phyloP scores from a whole-genome alignment of 306 rosid species.

The Luffa aegyptiaca region DNA sequence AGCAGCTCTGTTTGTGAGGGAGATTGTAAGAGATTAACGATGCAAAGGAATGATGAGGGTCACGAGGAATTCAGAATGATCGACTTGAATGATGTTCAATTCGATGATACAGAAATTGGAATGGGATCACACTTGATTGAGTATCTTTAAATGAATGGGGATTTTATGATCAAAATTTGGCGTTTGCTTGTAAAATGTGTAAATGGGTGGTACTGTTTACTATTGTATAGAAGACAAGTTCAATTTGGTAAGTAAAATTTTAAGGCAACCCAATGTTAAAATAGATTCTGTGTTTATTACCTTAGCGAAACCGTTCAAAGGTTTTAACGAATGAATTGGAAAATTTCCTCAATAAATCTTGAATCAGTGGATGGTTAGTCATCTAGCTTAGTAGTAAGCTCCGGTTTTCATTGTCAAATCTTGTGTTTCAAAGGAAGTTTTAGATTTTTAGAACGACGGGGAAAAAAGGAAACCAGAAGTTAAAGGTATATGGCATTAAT shows the following conservation, averaged over 20 bases:
- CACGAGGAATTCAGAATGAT: slow-evolving; percentile 25
- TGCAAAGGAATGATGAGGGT: slow-evolving; percentile 21
- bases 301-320: not conserved
- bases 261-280: not conserved
- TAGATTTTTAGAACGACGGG: too few relatives aligned
- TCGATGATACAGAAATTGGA: not conserved
- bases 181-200: not conserved
- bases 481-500: too few relatives aligned
- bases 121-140: not conserved
- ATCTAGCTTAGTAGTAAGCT: too few relatives aligned
- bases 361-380: too few relatives aligned
- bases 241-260: not conserved
- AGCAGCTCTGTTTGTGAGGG: slow-evolving; percentile 30
- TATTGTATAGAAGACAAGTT: not conserved
- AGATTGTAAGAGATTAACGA: not conserved
- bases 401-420: too few relatives aligned
- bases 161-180: not conserved
- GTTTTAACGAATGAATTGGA: too few relatives aligned
- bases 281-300: not conserved
- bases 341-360: too few relatives aligned
- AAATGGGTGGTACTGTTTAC: not conserved
- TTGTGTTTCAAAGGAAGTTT: too few relatives aligned
- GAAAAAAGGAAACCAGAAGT: too few relatives aligned
- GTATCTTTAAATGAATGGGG: not conserved
- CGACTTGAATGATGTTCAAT: slow-evolving; percentile 27